Evolutionary conservation across 495 filamentous ascomycete genomes (phyloP).

Genomic region (Penicillium simplicissimum): DNA sequence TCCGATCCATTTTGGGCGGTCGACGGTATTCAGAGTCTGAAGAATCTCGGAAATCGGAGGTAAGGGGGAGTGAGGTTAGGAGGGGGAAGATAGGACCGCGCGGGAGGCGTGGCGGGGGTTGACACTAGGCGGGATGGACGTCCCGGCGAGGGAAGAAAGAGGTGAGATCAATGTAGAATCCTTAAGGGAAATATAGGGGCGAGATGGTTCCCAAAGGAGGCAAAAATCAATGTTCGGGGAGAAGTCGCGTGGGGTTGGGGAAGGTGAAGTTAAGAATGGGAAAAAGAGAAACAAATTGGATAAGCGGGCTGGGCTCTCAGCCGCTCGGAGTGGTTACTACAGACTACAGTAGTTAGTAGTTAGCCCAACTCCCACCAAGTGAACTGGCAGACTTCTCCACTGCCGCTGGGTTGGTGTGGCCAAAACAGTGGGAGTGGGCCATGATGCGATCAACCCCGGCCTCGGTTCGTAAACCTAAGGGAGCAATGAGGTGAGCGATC

Average conservation of each 20-base stretch:
- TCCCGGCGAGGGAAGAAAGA: constrained; percentile 16
- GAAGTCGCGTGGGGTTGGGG: constrained; percentile 18
- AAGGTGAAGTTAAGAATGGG: constrained; percentile 17
- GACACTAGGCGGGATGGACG: constrained; percentile 14
- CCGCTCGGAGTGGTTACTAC: not conserved
- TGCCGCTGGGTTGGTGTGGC: not conserved
- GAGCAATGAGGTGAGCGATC: not conserved
- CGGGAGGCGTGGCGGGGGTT: constrained; percentile 26
- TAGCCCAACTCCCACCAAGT: not conserved
- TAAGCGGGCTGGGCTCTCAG: constrained; percentile 25
- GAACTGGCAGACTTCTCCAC: not conserved
- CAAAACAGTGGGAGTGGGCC: constrained; percentile 2
- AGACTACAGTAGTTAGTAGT: too few relatives aligned
- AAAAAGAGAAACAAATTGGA: constrained; percentile 36
- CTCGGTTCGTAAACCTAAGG: not conserved
- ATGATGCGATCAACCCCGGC: not conserved
- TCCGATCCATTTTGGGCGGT: constrained; percentile 42
- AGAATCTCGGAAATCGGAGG: constrained; percentile 17
- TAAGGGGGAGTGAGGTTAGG: constrained; percentile 21
- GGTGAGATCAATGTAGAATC: constrained; percentile 9
- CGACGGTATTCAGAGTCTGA: constrained; percentile 1
- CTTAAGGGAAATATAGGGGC: not conserved
- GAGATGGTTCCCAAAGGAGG: not conserved
- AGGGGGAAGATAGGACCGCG: constrained; percentile 12
- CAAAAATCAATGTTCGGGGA: constrained; percentile 3